These are phyloP conservation scores for Annulohypoxylon maeteangense DNA, from an alignment of 495 filamentous ascomycete species.

Conservation along the genomic window DNA sequence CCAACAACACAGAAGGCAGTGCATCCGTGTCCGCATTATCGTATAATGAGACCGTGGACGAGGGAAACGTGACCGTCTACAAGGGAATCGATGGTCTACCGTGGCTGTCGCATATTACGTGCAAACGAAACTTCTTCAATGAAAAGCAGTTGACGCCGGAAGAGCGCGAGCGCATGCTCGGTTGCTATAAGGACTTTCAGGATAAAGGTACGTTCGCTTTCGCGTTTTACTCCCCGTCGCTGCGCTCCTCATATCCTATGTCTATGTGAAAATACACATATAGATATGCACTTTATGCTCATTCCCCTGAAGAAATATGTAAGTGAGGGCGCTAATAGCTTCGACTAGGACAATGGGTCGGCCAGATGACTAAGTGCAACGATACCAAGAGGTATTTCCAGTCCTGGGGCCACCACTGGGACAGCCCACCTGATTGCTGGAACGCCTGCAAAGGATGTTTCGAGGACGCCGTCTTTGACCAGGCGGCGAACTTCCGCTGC, in stretches of 20 bases:
- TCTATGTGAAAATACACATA: background rate
- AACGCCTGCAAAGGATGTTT: constrained; percentile 3
- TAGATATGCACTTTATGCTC: no score
- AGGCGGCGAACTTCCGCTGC: background rate
- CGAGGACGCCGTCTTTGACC: background rate
- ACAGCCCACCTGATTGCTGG: background rate
- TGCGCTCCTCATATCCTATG: background rate
- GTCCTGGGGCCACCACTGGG: constrained; percentile 13
- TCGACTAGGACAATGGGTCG: background rate
- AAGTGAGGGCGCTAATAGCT: background rate
- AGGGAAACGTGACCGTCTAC: background rate
- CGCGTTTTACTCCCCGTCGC: background rate
- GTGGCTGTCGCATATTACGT: background rate
- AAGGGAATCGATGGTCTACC: no score
- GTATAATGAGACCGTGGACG: background rate
- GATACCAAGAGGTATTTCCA: background rate
- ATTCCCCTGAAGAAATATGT: background rate
- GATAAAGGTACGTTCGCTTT: background rate
- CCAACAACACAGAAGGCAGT: background rate
- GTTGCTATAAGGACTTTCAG: background rate
- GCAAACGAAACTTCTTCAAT: background rate
- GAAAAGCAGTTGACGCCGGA: background rate
- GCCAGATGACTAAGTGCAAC: background rate
- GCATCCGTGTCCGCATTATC: background rate
- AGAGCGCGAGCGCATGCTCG: background rate